Evolutionary conservation across 164 flowering plant species (phyloP).

Genomic region (Sextonia rubra): DNA sequence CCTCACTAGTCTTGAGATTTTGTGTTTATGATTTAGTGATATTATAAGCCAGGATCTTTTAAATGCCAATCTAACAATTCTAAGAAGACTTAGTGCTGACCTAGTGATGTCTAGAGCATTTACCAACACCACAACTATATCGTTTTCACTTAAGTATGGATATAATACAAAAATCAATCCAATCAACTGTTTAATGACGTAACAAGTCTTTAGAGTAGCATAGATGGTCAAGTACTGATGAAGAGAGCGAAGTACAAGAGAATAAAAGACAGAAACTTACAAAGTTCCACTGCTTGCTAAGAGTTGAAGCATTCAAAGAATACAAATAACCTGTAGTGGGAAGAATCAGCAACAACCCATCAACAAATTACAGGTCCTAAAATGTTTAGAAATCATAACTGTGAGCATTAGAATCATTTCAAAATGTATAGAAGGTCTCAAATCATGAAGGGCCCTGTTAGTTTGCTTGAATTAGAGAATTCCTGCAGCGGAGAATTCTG

Average conservation of each 20-base stretch:
- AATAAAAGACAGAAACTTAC: conserved; percentile 35
- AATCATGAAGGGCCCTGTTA: not conserved
- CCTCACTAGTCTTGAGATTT: no score
- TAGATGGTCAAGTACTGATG: not conserved
- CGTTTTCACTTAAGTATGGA: no score
- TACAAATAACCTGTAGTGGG: conserved; percentile 75
- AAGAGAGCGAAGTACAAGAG: not conserved
- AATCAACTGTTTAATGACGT: not conserved
- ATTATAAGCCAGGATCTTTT: no score
- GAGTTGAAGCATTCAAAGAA: conserved; percentile 82
- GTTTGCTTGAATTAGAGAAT: no score
- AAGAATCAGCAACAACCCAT: not conserved
- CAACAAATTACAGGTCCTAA: not conserved
- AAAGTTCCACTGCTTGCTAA: conserved; percentile 69
- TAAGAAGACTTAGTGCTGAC: no score
- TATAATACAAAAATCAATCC: not conserved
- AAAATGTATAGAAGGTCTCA: not conserved
- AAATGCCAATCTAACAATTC: no score
- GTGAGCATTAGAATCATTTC: not conserved
- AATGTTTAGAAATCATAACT: not conserved
- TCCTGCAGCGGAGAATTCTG: no score
- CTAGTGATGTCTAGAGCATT: no score
- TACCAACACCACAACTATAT: no score
- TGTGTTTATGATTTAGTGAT: no score
- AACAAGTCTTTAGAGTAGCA: not conserved